Conservation (phyloP, 345 rosid genomes). For the Salix purpurea region DNA sequence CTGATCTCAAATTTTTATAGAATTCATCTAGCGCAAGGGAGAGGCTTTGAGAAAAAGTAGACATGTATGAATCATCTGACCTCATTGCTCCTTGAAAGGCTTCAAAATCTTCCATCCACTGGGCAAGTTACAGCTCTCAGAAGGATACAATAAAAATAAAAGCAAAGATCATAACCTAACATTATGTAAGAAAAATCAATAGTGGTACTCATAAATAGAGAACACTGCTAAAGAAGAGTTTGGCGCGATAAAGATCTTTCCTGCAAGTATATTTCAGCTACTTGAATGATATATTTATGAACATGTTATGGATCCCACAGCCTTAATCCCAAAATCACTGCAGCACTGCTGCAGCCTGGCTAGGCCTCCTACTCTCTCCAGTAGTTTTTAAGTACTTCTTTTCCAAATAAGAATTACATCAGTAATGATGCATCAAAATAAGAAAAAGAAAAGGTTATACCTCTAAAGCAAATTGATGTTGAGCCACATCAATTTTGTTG, state of each 20-base stretch:
- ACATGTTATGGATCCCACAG: background rate
- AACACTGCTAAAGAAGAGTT: background rate
- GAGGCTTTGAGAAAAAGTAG: constrained; percentile 70
- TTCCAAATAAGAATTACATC: background rate
- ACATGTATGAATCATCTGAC: constrained; percentile 54
- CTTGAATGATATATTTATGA: background rate
- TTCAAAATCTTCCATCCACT: constrained; percentile 89
- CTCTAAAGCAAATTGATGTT: constrained; percentile 80
- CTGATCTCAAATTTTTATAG: constrained; percentile 59
- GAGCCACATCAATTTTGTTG: constrained; percentile 79
- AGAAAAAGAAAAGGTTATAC: constrained; percentile 22
- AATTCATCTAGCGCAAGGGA: constrained; percentile 63
- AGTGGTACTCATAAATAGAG: background rate
- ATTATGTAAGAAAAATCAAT: background rate
- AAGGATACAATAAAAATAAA: background rate
- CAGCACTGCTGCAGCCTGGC: background rate
- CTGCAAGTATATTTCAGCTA: background rate
- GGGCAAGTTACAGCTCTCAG: constrained; percentile 10
- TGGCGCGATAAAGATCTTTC: background rate
- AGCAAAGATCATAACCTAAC: background rate
- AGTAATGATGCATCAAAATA: background rate
- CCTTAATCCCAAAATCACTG: background rate
- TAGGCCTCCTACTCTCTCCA: background rate
- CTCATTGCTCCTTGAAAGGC: constrained; percentile 63
- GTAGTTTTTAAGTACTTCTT: background rate